Percentiles rank a stretch among this genome's conserved stretches.
These are phyloP conservation scores for Coniochaeta hoffmannii DNA, from an alignment of 2,329 filamentous ascomycete genomes.

Conservation along the genomic window DNA sequence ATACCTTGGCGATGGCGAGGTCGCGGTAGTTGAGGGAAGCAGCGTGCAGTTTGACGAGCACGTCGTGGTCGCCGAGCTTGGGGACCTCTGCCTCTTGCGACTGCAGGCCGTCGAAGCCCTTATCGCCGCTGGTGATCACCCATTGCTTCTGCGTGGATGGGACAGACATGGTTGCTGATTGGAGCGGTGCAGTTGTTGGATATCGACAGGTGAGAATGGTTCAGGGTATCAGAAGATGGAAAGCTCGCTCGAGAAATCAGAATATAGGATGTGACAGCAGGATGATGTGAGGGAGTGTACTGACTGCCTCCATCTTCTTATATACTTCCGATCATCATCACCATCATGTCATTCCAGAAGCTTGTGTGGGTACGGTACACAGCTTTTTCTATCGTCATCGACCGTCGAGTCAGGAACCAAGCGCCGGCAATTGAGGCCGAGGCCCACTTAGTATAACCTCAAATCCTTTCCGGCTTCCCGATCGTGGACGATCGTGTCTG, in stretches of 20 bases:
- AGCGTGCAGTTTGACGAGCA: constrained; percentile 57
- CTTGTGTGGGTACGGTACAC: not conserved
- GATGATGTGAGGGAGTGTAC: not conserved
- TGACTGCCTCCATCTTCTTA: not conserved
- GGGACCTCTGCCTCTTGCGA: constrained; percentile 48
- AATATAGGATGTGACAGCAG: not conserved
- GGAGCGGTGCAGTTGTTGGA: too few relatives aligned
- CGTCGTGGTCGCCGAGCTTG: constrained; percentile 59
- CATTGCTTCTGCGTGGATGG: constrained; percentile 36
- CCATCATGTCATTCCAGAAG: not conserved
- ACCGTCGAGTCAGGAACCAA: not conserved
- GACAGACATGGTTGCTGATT: not conserved
- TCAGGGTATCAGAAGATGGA: not conserved
- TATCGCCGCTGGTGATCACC: constrained; percentile 40
- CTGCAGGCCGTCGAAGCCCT: constrained; percentile 53
- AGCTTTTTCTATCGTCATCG: not conserved
- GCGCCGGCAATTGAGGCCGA: not conserved
- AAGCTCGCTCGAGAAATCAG: not conserved
- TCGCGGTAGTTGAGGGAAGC: constrained; percentile 50
- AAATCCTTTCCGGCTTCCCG: not conserved
- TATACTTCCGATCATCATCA: not conserved
- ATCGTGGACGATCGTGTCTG: not conserved
- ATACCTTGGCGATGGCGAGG: constrained; percentile 36
- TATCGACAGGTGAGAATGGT: too few relatives aligned
- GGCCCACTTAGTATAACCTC: not conserved